Percentiles rank a stretch among this genome's conserved stretches.
Evolutionary conservation across 306 rosid genomes (phyloP).

Genomic region (Oxytropis ochrocephala): DNA sequence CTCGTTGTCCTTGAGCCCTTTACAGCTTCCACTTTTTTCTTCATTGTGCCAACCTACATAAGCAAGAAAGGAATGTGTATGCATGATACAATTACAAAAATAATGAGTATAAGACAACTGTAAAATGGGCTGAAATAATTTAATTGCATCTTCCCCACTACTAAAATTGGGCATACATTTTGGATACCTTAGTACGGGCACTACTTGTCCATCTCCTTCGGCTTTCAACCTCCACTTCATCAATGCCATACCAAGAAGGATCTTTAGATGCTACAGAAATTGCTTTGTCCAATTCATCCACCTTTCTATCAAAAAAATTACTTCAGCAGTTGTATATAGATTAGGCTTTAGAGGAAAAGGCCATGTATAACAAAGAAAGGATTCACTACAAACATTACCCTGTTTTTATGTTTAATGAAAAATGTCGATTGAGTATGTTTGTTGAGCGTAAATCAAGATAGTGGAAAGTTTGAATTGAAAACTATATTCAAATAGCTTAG

Average conservation of each 20-base stretch:
- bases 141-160: neutral
- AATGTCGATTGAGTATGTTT: neutral
- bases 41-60: conserved; percentile 55
- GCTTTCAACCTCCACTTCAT: conserved; percentile 69
- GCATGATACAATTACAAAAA: neutral
- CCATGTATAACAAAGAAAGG: no score
- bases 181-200: conserved; percentile 76
- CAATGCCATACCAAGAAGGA: conserved; percentile 87
- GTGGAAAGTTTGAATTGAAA: neutral
- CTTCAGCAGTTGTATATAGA: conserved; percentile 42
- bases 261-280: conserved; percentile 84
- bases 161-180: conserved; percentile 15
- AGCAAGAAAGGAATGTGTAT: conserved; percentile 1
- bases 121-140: neutral
- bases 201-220: conserved; percentile 85
- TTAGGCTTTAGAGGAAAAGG: neutral
- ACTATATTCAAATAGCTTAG: neutral
- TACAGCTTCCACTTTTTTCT: conserved; percentile 55
- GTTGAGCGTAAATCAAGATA: neutral
- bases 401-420: no score
- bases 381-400: no score
- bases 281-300: conserved; percentile 93
- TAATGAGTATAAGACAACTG: neutral
- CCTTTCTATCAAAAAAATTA: conserved; percentile 87
- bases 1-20: conserved; percentile 39